phyloP scores from a whole-genome alignment of 2,329 filamentous ascomycete species.

The Verticillium tricorpus region DNA sequence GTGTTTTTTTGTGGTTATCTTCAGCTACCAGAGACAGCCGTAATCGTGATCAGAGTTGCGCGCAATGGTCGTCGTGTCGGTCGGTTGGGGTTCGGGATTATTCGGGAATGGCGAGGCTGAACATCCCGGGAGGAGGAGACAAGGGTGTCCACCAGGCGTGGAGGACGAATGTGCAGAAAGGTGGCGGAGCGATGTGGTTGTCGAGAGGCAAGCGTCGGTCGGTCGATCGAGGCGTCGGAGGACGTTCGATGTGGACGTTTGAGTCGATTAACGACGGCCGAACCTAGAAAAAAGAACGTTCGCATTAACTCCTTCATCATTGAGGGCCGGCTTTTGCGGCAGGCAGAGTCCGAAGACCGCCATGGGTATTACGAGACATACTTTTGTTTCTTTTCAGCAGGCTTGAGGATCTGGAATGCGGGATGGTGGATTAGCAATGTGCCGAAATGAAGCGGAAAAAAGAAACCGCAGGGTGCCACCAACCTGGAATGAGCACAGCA shows the following conservation, averaged over 20 bases:
- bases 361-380: slow-evolving; percentile 75
- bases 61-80: slow-evolving; percentile 10
- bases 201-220: not conserved
- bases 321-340: slow-evolving; percentile 62
- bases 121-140: not conserved
- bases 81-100: slow-evolving; percentile 10
- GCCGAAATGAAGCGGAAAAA: not conserved
- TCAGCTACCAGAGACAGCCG: slow-evolving; percentile 17
- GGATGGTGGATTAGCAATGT: slow-evolving; percentile 6
- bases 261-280: slow-evolving; percentile 75
- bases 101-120: slow-evolving; percentile 12
- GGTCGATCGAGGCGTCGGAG: slow-evolving; percentile 3
- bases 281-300: slow-evolving; percentile 77
- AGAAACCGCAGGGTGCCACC: slow-evolving; percentile 15
- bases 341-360: slow-evolving; percentile 60
- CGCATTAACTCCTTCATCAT: slow-evolving; percentile 68
- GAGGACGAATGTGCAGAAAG: not conserved
- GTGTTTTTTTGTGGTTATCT: slow-evolving; percentile 17
- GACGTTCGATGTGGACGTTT: slow-evolving; percentile 4
- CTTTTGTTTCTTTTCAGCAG: slow-evolving; percentile 99
- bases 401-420: slow-evolving; percentile 79
- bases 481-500: slow-evolving; percentile 98
- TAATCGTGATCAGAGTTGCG: slow-evolving; percentile 15
- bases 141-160: not conserved
- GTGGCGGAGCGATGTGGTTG: slow-evolving; percentile 1